These are phyloP conservation scores for Cephalotrichum gorgonifer DNA, from an alignment of 2,329 filamentous ascomycete genomes.

Conservation along the genomic window DNA sequence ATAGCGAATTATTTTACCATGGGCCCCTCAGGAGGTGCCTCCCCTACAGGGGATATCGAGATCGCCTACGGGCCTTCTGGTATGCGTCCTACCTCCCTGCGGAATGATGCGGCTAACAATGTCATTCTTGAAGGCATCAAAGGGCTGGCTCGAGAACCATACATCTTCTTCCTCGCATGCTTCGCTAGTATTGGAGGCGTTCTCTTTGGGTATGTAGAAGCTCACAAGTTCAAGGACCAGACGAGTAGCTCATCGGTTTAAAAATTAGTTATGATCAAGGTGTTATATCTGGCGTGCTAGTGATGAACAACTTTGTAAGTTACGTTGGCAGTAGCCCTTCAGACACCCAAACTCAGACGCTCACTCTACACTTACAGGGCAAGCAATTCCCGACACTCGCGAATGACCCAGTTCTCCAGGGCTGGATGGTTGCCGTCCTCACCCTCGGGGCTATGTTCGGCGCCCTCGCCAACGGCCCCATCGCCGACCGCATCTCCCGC, in stretches of 20 bases:
- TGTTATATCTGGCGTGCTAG: neutral
- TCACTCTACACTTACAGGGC: neutral
- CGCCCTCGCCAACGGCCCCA: constrained; percentile 29
- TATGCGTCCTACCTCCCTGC: neutral
- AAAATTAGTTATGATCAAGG: neutral
- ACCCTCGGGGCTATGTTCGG: constrained; percentile 37
- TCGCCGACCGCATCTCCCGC: constrained; percentile 22
- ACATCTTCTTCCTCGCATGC: neutral
- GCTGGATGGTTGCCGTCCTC: constrained; percentile 41
- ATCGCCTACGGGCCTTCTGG: neutral
- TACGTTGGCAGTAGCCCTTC: too few species aligned
- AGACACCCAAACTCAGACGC: neutral
- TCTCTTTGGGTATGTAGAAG: neutral
- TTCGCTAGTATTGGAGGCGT: neutral
- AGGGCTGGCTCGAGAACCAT: neutral
- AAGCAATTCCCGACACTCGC: neutral
- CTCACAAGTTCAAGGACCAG: too few species aligned
- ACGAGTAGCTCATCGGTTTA: neutral
- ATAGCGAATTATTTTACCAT: too few species aligned
- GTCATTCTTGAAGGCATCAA: neutral
- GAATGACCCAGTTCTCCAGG: neutral
- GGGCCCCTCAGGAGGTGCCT: neutral
- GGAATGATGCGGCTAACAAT: neutral
- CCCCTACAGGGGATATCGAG: neutral
- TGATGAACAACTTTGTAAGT: neutral